Base-by-base conservation (phyloP, 768 basidiomycete genomes). In the Boletellus emodensis region DNA sequence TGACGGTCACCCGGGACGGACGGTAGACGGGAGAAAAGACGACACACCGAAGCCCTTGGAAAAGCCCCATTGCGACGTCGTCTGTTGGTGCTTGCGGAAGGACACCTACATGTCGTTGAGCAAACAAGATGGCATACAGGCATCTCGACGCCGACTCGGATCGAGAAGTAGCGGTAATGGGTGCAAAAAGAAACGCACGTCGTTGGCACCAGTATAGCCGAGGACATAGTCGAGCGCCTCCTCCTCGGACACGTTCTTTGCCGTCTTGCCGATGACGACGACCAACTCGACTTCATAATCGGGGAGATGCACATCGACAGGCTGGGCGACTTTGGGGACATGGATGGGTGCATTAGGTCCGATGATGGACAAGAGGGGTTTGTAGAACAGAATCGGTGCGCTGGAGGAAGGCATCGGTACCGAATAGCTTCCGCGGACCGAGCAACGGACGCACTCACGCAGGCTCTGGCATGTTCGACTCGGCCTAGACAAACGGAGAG, bases 191-290 rank as follows among this genome's bases (percentile, higher is more conserved):
- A 40, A 2, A 53, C 72, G 47, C 48, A 88, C 90, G 61, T 91
- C 89, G 61, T 91, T 91, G 5, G 82, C 85, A 3, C 75, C 85
- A 3, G 86, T 88, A 61, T 91, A 94, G 2, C 81, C 91, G 0
- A 94, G 77, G 15, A 94, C 86, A 58, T 92, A 92, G 64, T 93
- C 85, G 37, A 94, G 74, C 0, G 92, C 92, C 7, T 93, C 82
- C 1, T 73, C 81, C 62, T 89, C 88, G 0, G 82, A 77, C 20
- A 95, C 89, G 61, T 94, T 70, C 72, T 85, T 90, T 13, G 85
- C 84, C 1, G 82, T 63, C 63, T 87, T 90, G 36, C 91, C 90
- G 44, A 95, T 87, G 48, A 94, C 85, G 55, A 95, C 78, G 28
- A 80, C 82, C 26, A 92, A 70, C 56, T 92, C 89, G 47, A 85